Evolutionary conservation across 306 rosid species (phyloP).

Genomic region (Datisca glomerata): DNA sequence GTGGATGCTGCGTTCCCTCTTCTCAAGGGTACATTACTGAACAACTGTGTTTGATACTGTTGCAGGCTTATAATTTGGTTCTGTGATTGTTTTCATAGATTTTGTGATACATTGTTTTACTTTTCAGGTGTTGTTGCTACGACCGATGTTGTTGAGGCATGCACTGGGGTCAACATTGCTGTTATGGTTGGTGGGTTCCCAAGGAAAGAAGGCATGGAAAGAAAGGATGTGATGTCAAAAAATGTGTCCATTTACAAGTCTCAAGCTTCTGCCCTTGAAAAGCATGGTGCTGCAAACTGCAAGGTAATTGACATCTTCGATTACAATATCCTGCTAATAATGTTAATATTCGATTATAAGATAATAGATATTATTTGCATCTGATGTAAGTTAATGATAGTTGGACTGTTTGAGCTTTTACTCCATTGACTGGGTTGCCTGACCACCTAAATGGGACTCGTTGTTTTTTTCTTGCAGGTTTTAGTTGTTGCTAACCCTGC

Average conservation of each 20-base stretch:
- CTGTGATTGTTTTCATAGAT: neutral
- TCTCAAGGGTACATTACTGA: conserved; percentile 43
- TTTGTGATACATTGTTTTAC: neutral
- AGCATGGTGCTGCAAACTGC: conserved; percentile 92
- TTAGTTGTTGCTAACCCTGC: conserved; percentile 99
- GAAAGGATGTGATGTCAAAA: conserved; percentile 94
- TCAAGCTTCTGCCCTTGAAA: conserved; percentile 92
- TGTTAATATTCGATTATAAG: too few relatives aligned
- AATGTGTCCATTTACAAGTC: conserved; percentile 91
- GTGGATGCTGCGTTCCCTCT: conserved; percentile 93
- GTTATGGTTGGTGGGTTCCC: conserved; percentile 99
- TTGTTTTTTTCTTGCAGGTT: conserved; percentile 47
- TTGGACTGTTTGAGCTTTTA: too few relatives aligned
- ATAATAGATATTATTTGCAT: too few relatives aligned
- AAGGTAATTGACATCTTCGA: conserved; percentile 38
- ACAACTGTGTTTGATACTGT: neutral
- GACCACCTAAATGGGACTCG: too few relatives aligned
- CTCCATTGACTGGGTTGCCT: too few relatives aligned
- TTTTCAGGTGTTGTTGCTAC: conserved; percentile 93
- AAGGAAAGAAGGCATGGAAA: conserved; percentile 97
- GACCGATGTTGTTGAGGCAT: conserved; percentile 92
- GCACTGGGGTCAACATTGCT: conserved; percentile 83
- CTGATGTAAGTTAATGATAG: too few relatives aligned
- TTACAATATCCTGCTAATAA: too few relatives aligned
- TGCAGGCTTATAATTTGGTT: neutral